Conservation (phyloP, 495 filamentous ascomycete genomes). For the Poronia punctata region DNA sequence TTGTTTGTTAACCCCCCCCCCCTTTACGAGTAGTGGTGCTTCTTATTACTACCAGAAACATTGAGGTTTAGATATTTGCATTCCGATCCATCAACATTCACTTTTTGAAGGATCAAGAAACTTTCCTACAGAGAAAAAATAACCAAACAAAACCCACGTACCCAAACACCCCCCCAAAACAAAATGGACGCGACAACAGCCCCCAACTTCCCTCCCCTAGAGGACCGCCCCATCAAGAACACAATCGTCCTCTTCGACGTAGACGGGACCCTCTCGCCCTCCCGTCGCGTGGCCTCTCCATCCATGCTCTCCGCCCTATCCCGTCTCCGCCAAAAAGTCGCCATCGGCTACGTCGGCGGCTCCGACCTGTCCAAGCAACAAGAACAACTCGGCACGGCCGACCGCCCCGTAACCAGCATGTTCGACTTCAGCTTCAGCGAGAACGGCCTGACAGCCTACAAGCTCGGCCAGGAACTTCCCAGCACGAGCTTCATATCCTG, state of each 20-base stretch:
- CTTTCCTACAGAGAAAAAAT: no score
- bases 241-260: conserved; percentile 94
- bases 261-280: conserved; percentile 76
- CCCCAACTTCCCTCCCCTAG: conserved; percentile 60
- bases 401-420: conserved; percentile 61
- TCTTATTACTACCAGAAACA: no score
- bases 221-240: conserved; percentile 74
- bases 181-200: conserved; percentile 20
- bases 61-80: no score
- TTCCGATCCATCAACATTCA: no score
- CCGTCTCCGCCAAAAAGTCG: conserved; percentile 74
- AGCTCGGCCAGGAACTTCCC: conserved; percentile 63
- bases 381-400: conserved; percentile 72
- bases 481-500: conserved; percentile 81
- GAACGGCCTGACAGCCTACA: conserved; percentile 90
- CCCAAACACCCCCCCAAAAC: neutral
- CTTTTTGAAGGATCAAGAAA: no score
- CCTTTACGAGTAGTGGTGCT: no score
- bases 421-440: conserved; percentile 97
- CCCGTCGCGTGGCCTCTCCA: conserved; percentile 60
- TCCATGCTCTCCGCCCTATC: conserved; percentile 80
- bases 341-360: conserved; percentile 86
- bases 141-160: neutral
- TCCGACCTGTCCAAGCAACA: conserved; percentile 89
- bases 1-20: no score